Conservation (phyloP, 2,329 filamentous ascomycete species). For the Paraphaeosphaeria sporulosa region DNA sequence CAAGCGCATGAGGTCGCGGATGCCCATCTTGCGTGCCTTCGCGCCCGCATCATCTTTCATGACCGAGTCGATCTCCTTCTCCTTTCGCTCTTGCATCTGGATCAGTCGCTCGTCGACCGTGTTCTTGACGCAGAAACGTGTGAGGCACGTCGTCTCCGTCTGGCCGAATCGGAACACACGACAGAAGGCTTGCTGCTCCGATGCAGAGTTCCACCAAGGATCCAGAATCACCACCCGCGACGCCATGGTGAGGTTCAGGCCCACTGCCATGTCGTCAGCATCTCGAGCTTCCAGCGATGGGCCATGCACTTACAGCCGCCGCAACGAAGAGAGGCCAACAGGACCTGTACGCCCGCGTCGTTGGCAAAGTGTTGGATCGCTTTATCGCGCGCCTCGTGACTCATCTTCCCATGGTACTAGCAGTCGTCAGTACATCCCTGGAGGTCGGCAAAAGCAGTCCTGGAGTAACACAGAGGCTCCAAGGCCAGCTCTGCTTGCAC, state of each 20-base stretch:
- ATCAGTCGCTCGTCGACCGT: conserved; percentile 67
- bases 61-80: conserved; percentile 52
- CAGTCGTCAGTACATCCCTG: conserved; percentile 15
- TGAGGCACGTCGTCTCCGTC: conserved; percentile 64
- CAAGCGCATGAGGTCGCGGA: conserved; percentile 54
- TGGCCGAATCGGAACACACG: conserved; percentile 74
- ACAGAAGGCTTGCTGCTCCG: conserved; percentile 70
- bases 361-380: conserved; percentile 57
- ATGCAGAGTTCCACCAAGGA: conserved; percentile 66
- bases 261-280: conserved; percentile 36
- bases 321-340: conserved; percentile 64
- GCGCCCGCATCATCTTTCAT: conserved; percentile 50
- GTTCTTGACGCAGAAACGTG: conserved; percentile 63
- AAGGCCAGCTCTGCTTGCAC: background rate
- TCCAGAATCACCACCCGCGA: conserved; percentile 57
- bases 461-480: background rate
- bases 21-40: conserved; percentile 39
- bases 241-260: conserved; percentile 68
- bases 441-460: background rate
- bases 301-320: conserved; percentile 55
- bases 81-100: conserved; percentile 64
- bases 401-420: conserved; percentile 60
- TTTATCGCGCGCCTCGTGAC: conserved; percentile 52
- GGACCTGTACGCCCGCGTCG: conserved; percentile 49
- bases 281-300: background rate